Conservation (phyloP, 1,284 basidiomycete genomes). For the Albatrellus sp. region DNA sequence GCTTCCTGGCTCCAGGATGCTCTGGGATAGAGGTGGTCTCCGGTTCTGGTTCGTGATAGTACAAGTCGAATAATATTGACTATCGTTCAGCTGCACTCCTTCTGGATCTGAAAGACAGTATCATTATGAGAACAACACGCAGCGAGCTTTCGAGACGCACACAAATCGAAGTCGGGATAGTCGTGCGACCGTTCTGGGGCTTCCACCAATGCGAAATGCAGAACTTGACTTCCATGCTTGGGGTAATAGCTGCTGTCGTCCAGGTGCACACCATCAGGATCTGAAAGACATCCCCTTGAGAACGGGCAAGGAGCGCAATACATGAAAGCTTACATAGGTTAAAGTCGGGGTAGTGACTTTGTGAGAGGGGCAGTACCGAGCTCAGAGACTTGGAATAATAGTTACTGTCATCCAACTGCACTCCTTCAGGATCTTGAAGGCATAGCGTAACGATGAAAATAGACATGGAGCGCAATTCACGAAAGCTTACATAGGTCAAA, state of each 20-base stretch:
- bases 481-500: conserved; percentile 8
- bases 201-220: no score
- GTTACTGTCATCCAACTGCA: not conserved
- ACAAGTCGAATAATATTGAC: no score
- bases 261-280: not conserved
- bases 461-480: not conserved
- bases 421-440: conserved; percentile 8
- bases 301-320: no score
- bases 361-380: not conserved
- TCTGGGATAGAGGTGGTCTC: not conserved
- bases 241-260: not conserved
- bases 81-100: not conserved
- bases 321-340: not conserved
- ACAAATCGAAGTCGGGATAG: conserved; percentile 9
- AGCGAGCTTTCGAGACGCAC: not conserved
- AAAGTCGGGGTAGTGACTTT: conserved; percentile 1
- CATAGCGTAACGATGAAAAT: no score
- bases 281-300: conserved; percentile 1
- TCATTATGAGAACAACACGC: no score
- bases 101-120: conserved; percentile 10
- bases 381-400: not conserved
- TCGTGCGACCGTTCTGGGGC: no score
- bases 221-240: not conserved
- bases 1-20: not conserved
- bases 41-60: no score